Conservation (phyloP, 2,329 filamentous ascomycete species). For the Trichophyton schoenleinii region DNA sequence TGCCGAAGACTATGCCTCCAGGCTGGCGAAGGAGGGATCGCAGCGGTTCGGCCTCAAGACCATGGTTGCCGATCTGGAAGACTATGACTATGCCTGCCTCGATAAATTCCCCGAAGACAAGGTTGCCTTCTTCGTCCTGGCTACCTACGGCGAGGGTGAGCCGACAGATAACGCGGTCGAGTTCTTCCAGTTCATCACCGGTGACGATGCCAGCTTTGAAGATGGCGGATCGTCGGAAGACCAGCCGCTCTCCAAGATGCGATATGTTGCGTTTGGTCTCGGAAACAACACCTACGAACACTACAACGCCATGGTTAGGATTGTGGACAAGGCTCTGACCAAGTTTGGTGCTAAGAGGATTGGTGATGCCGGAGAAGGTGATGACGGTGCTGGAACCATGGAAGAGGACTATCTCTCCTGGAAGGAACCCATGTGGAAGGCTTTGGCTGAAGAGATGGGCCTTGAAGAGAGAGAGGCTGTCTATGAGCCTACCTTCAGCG, state of each 20-base stretch:
- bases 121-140: conserved; percentile 85
- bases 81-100: conserved; percentile 92
- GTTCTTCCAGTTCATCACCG: conserved; percentile 90
- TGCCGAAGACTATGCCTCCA: conserved; percentile 93
- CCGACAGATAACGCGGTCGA: conserved; percentile 98
- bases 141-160: conserved; percentile 96
- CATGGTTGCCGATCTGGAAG: conserved; percentile 95
- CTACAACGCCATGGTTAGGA: conserved; percentile 97
- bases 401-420: conserved; percentile 97
- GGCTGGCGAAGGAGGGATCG: conserved; percentile 92
- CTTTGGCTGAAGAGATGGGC: conserved; percentile 67
- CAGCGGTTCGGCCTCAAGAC: conserved; percentile 93
- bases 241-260: conserved; percentile 65
- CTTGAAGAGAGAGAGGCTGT: conserved; percentile 91
- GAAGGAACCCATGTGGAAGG: conserved; percentile 98
- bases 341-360: conserved; percentile 76
- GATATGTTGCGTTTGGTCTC: conserved; percentile 89
- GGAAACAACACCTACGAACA: conserved; percentile 99
- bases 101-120: conserved; percentile 83
- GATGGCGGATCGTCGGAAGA: conserved; percentile 51
- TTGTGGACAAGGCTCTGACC: conserved; percentile 67
- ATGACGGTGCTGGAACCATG: conserved; percentile 97
- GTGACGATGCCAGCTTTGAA: conserved; percentile 70
- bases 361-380: conserved; percentile 81
- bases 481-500: conserved; percentile 83